phyloP scores from a whole-genome alignment of 2,329 filamentous ascomycete genomes.

The Aureobasidium lini region DNA sequence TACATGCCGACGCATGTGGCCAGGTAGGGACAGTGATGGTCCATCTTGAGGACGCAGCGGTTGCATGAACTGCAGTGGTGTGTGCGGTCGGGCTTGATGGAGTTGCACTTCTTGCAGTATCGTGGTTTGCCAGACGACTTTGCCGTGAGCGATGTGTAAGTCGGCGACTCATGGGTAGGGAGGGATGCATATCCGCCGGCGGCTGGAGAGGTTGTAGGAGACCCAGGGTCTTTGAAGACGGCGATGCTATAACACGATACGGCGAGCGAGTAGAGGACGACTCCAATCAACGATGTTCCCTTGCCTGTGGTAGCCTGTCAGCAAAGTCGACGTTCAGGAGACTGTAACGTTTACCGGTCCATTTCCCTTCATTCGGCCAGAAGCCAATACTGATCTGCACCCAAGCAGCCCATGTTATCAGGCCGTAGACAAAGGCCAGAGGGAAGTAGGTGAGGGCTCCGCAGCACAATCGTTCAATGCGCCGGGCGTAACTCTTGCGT shows the following conservation, averaged over 20 bases:
- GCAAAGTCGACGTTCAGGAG: not conserved
- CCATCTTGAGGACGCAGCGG: slow-evolving; percentile 97
- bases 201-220: slow-evolving; percentile 37
- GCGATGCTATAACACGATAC: slow-evolving; percentile 88
- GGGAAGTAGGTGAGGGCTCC: slow-evolving; percentile 72
- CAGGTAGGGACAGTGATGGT: slow-evolving; percentile 95
- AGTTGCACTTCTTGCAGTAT: slow-evolving; percentile 97
- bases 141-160: slow-evolving; percentile 69
- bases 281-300: slow-evolving; percentile 42
- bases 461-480: slow-evolving; percentile 79
- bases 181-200: slow-evolving; percentile 16
- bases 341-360: slow-evolving; percentile 30
- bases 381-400: slow-evolving; percentile 70
- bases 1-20: slow-evolving; percentile 88
- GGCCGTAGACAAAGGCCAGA: slow-evolving; percentile 76
- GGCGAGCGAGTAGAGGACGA: slow-evolving; percentile 67
- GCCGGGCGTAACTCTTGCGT: slow-evolving; percentile 51
- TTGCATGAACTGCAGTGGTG: slow-evolving; percentile 96
- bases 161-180: slow-evolving; percentile 14
- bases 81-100: slow-evolving; percentile 85
- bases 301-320: slow-evolving; percentile 26
- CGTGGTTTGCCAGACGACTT: slow-evolving; percentile 81
- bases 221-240: slow-evolving; percentile 86
- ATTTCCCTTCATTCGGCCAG: slow-evolving; percentile 41
- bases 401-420: slow-evolving; percentile 93